Evolutionary conservation across 202 grass and related monocot species (phyloP).

Genomic region (Setaria viridis): DNA sequence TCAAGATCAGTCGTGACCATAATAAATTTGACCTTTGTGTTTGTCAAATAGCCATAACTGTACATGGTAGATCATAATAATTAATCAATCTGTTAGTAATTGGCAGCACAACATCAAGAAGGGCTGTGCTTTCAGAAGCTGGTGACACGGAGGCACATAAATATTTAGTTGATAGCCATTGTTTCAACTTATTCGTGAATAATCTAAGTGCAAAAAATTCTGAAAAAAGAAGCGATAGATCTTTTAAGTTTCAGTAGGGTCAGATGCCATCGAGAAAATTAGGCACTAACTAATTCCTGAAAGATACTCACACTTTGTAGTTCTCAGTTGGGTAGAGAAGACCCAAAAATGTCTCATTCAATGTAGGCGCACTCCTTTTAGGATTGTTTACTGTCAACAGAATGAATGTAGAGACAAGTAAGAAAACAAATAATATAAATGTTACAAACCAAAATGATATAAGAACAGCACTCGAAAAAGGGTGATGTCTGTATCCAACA

Average conservation of each 20-base stretch:
- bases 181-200: neutral
- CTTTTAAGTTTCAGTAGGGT: conserved; percentile 7
- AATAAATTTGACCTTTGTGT: conserved; percentile 97
- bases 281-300: neutral
- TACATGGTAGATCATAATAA: conserved; percentile 37
- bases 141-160: neutral
- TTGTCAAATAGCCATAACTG: conserved; percentile 96
- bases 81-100: conserved; percentile 4
- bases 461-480: neutral
- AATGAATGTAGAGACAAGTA: conserved; percentile 27
- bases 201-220: conserved; percentile 3
- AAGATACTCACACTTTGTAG: conserved; percentile 92
- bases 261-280: neutral
- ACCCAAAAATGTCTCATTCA: conserved; percentile 95
- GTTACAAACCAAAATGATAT: neutral
- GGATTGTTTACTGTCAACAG: conserved; percentile 87
- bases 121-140: neutral
- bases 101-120: neutral
- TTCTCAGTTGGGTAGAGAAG: conserved; percentile 96
- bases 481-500: conserved; percentile 3
- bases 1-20: conserved; percentile 96
- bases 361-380: conserved; percentile 78
- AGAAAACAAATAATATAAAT: conserved; percentile 5
- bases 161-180: neutral
- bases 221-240: neutral